These are phyloP conservation scores for Pyronema omphalodes DNA, from an alignment of 495 filamentous ascomycete species.

Conservation along the genomic window DNA sequence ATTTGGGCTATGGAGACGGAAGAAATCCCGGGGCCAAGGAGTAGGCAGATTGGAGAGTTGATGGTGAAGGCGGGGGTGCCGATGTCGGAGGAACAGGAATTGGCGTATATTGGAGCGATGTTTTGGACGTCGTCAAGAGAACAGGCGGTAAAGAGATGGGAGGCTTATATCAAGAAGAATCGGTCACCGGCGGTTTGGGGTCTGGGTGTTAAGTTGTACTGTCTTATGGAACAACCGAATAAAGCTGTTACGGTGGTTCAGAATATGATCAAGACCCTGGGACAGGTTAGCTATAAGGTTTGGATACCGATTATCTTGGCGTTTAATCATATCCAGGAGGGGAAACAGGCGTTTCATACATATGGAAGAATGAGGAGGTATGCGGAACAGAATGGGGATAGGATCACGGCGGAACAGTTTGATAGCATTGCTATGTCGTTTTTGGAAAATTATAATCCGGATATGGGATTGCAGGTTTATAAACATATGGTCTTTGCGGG, in stretches of 20 bases:
- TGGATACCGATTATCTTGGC: conserved; percentile 19
- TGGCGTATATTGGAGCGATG: conserved; percentile 19
- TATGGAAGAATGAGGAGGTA: conserved; percentile 9
- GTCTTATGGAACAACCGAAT: conserved; percentile 11
- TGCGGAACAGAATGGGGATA: not conserved
- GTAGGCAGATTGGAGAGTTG: conserved; percentile 14
- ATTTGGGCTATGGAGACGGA: conserved; percentile 17
- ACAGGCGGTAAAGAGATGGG: conserved; percentile 13
- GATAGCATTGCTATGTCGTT: conserved; percentile 22
- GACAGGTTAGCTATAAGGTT: conserved; percentile 9
- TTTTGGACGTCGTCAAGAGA: conserved; percentile 15
- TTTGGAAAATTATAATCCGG: conserved; percentile 9
- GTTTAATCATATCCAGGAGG: conserved; percentile 18
- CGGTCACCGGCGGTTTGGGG: conserved; percentile 12
- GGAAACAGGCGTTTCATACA: conserved; percentile 3
- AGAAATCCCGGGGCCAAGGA: conserved; percentile 13
- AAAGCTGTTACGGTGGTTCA: conserved; percentile 8
- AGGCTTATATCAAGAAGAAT: not conserved
- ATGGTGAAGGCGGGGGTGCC: conserved; percentile 11
- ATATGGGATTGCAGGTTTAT: conserved; percentile 10
- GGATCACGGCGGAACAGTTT: conserved; percentile 11
- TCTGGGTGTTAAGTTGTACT: conserved; percentile 15
- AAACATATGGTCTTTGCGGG: conserved; percentile 15
- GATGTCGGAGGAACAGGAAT: conserved; percentile 16
- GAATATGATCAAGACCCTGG: conserved; percentile 8